Conservation (phyloP, 768 basidiomycete genomes). For the Cystofilobasidium bisporidii region DNA sequence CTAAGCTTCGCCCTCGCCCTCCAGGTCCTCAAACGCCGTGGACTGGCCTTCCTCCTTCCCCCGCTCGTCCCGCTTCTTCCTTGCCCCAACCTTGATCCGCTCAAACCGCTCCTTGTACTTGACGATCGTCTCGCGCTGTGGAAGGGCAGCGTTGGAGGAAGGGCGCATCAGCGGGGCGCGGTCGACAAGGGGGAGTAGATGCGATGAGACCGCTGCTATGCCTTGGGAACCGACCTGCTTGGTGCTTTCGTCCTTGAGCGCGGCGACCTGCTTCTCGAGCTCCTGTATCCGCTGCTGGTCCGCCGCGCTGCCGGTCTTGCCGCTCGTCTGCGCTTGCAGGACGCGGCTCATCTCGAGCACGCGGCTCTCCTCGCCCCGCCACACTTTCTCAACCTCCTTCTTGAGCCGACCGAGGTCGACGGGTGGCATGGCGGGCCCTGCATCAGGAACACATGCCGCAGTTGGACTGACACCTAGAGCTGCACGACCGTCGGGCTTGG, state of each 20-base stretch:
- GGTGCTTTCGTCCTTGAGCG: neutral
- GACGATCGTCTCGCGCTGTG: neutral
- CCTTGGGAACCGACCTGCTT: neutral
- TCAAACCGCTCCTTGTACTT: neutral
- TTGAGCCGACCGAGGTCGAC: neutral
- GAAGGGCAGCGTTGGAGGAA: neutral
- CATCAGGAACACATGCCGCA: too few species aligned
- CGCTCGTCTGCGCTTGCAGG: neutral
- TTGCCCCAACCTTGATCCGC: neutral
- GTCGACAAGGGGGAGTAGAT: too few species aligned
- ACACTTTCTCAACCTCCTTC: neutral
- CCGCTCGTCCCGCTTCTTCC: neutral
- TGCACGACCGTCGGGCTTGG: too few species aligned
- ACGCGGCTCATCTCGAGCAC: neutral
- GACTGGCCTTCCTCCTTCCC: neutral
- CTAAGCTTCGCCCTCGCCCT: neutral
- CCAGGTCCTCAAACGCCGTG: neutral
- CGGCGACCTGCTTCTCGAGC: neutral
- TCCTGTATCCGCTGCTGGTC: neutral
- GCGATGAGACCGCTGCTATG: neutral
- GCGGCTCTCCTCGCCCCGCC: neutral
- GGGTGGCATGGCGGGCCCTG: neutral
- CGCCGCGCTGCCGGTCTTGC: neutral
- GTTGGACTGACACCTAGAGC: too few species aligned
- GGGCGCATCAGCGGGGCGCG: neutral